phyloP scores from a whole-genome alignment of 2,329 filamentous ascomycete genomes.

The Triangularia setosa region DNA sequence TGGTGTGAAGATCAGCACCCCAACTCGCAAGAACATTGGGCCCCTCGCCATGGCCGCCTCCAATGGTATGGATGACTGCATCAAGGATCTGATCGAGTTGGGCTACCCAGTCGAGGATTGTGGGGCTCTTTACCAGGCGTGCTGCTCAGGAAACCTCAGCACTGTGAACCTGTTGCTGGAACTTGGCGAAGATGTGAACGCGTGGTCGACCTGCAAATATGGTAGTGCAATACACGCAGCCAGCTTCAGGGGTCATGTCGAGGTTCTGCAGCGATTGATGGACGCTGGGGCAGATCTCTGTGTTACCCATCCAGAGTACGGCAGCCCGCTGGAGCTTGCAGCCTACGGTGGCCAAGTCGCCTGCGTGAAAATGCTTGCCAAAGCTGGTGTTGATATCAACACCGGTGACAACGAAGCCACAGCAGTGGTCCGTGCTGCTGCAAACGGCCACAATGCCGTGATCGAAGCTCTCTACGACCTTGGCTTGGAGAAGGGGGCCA shows the following conservation, averaged over 20 bases:
- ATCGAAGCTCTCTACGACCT: slow-evolving; percentile 3
- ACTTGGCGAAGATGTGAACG: slow-evolving; percentile 5
- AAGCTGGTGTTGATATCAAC: background rate
- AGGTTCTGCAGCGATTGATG: background rate
- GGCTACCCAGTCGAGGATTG: background rate
- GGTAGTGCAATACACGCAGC: background rate
- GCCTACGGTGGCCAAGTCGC: background rate
- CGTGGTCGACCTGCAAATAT: slow-evolving; percentile 1
- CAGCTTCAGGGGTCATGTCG: background rate
- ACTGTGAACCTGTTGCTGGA: slow-evolving; percentile 5
- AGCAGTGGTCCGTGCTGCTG: slow-evolving; percentile 6
- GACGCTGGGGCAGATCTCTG: background rate
- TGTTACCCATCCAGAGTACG: background rate
- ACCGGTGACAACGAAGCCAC: background rate
- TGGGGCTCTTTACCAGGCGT: slow-evolving; percentile 3
- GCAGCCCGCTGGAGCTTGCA: slow-evolving; percentile 4
- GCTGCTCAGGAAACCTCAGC: slow-evolving; percentile 1
- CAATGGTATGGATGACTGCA: slow-evolving; percentile 1
- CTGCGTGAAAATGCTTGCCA: background rate
- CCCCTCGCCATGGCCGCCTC: slow-evolving; percentile 5
- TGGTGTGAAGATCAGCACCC: background rate
- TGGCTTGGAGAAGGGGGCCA: background rate
- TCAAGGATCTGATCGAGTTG: slow-evolving; percentile 1
- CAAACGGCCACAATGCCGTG: background rate
- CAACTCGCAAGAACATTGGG: background rate